Percentiles rank a stretch among this genome's conserved stretches.
These are phyloP conservation scores for Acanthamoeba lenticulata DNA, from an alignment of 208 protist genomes.

Conservation along the genomic window DNA sequence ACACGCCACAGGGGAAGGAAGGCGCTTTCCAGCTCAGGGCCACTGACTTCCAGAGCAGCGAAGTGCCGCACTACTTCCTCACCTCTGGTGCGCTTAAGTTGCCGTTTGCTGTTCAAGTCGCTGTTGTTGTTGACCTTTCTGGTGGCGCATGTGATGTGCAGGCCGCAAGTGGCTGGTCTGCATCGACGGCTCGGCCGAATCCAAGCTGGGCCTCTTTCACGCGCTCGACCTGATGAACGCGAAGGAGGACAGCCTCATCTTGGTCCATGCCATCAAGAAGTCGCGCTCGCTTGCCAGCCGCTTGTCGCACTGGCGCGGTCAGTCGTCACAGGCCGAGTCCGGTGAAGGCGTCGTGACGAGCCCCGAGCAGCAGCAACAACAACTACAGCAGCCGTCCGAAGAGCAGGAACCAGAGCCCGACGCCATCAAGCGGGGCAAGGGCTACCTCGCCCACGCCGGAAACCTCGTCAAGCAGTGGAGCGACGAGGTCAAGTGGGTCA, in stretches of 20 bases:
- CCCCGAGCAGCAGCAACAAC: no score
- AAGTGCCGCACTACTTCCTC: conserved; percentile 24
- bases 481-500: background rate
- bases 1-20: background rate
- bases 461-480: conserved; percentile 10
- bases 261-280: background rate
- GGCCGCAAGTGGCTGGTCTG: background rate
- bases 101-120: background rate
- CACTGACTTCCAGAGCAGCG: background rate
- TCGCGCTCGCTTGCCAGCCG: background rate
- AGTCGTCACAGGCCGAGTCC: background rate
- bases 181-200: background rate
- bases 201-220: conserved; percentile 7
- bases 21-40: background rate
- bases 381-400: background rate
- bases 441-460: background rate
- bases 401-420: background rate
- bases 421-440: background rate
- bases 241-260: background rate
- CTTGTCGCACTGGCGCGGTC: background rate
- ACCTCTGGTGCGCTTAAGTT: background rate
- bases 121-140: background rate
- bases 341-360: no score
- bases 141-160: background rate
- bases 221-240: background rate